Percentiles rank a stretch among this genome's conserved stretches.
Conservation (phyloP, 116 monocot species). For the Papilionanthe hybrid region DNA sequence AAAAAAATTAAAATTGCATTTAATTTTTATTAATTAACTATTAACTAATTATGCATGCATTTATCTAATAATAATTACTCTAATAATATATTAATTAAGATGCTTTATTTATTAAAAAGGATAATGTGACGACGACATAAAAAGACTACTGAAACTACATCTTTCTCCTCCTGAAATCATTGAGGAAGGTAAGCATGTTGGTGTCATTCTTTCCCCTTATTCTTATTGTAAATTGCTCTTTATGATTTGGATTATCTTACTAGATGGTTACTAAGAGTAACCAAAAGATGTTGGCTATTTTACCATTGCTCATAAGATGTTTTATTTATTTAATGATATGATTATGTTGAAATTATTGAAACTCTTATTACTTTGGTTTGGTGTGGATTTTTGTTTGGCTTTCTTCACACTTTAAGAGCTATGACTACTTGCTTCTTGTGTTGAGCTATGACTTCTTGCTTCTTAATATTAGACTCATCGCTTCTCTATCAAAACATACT, state of each 20-base stretch:
- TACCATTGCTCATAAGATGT: background rate
- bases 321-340: background rate
- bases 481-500: too few relatives aligned
- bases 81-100: too few relatives aligned
- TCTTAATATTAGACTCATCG: too few relatives aligned
- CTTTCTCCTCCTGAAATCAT: too few relatives aligned
- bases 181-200: too few relatives aligned
- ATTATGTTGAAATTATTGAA: background rate
- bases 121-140: too few relatives aligned
- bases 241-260: background rate
- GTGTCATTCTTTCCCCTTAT: background rate
- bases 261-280: background rate
- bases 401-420: constrained; percentile 53
- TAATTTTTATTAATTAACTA: too few relatives aligned
- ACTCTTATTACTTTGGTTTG: background rate
- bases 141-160: too few relatives aligned
- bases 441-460: constrained; percentile 39
- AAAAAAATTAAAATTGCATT: too few relatives aligned
- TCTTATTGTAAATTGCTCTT: background rate
- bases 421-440: constrained; percentile 28
- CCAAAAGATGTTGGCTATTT: background rate
- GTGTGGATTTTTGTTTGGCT: constrained; percentile 85
- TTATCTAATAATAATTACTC: too few relatives aligned
- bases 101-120: too few relatives aligned
- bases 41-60: too few relatives aligned